These are phyloP conservation scores for Parathielavia appendiculata DNA, from an alignment of 495 filamentous ascomycete genomes.

Conservation along the genomic window DNA sequence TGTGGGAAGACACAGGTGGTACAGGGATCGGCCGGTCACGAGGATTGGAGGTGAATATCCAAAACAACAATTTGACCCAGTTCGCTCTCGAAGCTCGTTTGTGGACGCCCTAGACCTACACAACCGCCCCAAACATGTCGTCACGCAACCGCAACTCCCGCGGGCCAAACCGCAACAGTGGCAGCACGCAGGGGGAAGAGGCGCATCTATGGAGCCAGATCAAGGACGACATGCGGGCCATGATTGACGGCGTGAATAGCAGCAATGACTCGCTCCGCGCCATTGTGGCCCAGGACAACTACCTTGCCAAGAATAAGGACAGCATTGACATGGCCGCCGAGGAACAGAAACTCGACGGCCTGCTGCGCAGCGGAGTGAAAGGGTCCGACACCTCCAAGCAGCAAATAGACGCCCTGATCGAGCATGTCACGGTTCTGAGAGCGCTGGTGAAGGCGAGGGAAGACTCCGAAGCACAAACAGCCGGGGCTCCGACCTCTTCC, in stretches of 20 bases:
- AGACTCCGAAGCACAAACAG: conserved; percentile 51
- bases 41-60: no score
- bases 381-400: conserved; percentile 35
- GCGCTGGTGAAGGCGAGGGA: conserved; percentile 53
- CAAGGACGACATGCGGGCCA: conserved; percentile 38
- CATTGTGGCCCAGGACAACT: conserved; percentile 42
- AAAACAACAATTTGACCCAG: neutral
- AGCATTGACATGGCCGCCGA: conserved; percentile 28
- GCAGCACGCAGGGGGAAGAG: conserved; percentile 45
- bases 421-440: conserved; percentile 42
- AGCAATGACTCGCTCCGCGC: conserved; percentile 37
- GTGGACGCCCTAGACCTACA: neutral
- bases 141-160: conserved; percentile 43
- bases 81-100: neutral
- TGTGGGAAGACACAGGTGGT: neutral
- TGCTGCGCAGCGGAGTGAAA: conserved; percentile 42
- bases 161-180: conserved; percentile 46
- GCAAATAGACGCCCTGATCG: conserved; percentile 37
- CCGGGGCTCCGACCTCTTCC: conserved; percentile 21
- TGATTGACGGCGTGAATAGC: conserved; percentile 39
- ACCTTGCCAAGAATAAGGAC: conserved; percentile 39
- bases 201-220: conserved; percentile 42
- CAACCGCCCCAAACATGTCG: conserved; percentile 31
- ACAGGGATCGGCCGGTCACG: neutral
- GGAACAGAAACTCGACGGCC: conserved; percentile 37